Evolutionary conservation across 2,329 filamentous ascomycete species (phyloP), one percentile per base, ranked within the genome.

Genomic region (Trichophyton equinum): DNA sequence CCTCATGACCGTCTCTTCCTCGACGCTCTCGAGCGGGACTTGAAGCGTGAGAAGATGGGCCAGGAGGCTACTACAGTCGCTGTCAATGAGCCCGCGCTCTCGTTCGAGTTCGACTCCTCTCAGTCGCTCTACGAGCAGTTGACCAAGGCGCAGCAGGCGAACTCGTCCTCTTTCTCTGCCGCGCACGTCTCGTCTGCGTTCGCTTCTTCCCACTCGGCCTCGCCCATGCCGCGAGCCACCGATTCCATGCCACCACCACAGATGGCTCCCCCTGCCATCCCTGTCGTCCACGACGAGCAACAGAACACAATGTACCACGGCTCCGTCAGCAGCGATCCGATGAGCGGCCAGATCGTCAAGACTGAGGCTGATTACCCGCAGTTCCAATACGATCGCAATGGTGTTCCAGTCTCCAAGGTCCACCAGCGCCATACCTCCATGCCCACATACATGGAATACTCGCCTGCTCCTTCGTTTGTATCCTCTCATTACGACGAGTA

Each of bases 401-500:
- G 90, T 68, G 85, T 95, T 61, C 89, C 91, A 1, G 82, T 96
- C 65, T 81, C 84, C 46, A 88, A 91, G 70, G 80, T 86, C 59
- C 91, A 95, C 76, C 89, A 96, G 74, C 87, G 94, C 61, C 92
- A 97, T 76, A 88, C 91, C 64, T 99, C 94, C n/a, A 96, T 99
- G 91, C 94, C 94, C 57, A 88, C 91, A 20, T 99, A 95, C 73
- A 86, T 97, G 74, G 94, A 99, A 76, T 99, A 97, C 79, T 99
- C 94, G 15, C 94, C 94, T 59, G 94, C 94, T 0, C 94, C 94
- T 1, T 97, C 94, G 1, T 97, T 97, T 70, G 91, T 96, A 59
- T 97, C 94, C n/a, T 97, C 94, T 0, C 91, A 96, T 70, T 96
- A 92, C 69, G 94, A 97, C 72, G 92, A 97, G 73, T 99, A 96